Base-by-base conservation (phyloP, 2,329 filamentous ascomycete genomes). In the Chaetomiaceae sp. region DNA sequence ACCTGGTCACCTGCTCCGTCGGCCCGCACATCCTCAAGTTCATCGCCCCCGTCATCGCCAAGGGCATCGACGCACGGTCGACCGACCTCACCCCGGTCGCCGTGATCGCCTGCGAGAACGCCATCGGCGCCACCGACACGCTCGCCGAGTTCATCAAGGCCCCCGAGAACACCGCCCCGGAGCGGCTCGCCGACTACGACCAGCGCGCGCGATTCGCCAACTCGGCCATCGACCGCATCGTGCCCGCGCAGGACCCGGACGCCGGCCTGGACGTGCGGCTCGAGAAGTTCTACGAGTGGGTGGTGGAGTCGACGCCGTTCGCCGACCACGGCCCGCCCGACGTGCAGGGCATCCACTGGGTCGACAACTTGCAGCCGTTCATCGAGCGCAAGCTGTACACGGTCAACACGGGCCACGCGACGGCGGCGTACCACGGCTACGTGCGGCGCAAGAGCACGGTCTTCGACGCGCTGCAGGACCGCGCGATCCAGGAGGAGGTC, bases 381-480 rank as follows among this genome's bases (percentile, higher is more conserved):
- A 97, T 98, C 61, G 93, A 98, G 81, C 90, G 93, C 68, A 98
- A 98, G 79, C 83, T 98, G 55, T 98, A 90, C 77, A 98, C 93
- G 18, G 91, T 98, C 78, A 98, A 98, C 79, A 98, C 93, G 18
- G 86, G 89, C 46, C 93, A 98, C 65, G 93, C 93, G 50, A 95
- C 91, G 7, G 90, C 90, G 17, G 91, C 93, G 50, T 97, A 97
- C 78, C 90, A 93, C 68, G 91, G 90, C 45, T 86, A 95, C 77
- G 78, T 89, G 71, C 79, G 83, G 56, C 83, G 86, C 62, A 91
- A 94, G 76, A 76, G 79, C 62, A 94, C 86, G 50, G 88, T 98
- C 57, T 88, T 93, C 64, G 91, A 97, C 60, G 85, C 90, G 8
- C 78, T 97, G 54, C 79, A 81, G 52, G 88, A 97, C 64, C 74